These are phyloP conservation scores for Planoprotostelium fungivorum DNA, from an alignment of 78 protist genomes.

Conservation along the genomic window DNA sequence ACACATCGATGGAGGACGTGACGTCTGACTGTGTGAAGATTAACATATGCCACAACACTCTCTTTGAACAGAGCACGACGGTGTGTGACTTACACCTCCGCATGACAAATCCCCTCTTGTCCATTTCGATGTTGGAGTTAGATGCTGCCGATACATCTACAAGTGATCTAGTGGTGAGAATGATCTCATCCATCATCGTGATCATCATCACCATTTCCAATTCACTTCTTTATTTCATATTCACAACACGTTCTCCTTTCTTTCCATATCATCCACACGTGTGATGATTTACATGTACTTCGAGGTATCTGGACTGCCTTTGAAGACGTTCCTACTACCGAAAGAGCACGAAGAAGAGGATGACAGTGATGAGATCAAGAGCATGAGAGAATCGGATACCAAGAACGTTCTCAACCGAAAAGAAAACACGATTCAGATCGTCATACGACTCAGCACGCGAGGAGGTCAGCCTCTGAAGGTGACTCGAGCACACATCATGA, in stretches of 20 bases:
- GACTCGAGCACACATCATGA: not conserved
- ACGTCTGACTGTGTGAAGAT: not conserved
- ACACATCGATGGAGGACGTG: not conserved
- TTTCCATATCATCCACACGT: not conserved
- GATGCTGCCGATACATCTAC: too few species aligned
- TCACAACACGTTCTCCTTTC: not conserved
- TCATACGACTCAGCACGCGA: not conserved
- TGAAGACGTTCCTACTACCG: not conserved
- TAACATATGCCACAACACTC: not conserved
- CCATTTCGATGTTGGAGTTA: not conserved
- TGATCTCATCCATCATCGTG: not conserved
- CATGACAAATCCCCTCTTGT: not conserved
- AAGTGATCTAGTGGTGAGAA: not conserved
- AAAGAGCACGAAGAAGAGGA: not conserved
- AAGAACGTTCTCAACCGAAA: not conserved
- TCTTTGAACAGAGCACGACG: not conserved
- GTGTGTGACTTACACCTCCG: not conserved
- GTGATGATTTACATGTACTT: too few species aligned
- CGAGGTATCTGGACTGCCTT: not conserved
- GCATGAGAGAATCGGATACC: not conserved
- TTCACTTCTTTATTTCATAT: not conserved
- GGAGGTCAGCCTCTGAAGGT: not conserved
- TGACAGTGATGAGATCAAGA: not conserved
- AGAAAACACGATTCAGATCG: not conserved
- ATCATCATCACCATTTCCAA: not conserved